Conservation (phyloP, 1,284 basidiomycete genomes). For the Sanghuangporus baumii region DNA sequence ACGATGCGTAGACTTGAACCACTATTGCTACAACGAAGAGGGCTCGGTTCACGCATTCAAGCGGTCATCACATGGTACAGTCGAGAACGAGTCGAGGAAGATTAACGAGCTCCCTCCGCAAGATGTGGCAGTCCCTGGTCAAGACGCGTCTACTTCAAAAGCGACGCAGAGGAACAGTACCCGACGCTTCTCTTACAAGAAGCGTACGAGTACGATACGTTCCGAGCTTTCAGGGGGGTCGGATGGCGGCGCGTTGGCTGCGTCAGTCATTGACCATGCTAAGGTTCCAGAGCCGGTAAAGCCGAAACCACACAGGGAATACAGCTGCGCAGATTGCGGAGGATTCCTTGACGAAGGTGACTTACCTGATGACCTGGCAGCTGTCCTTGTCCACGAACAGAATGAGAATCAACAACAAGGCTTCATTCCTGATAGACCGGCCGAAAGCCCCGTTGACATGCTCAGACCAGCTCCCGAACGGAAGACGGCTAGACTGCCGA, state of each 20-base stretch:
- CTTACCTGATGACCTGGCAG: not conserved
- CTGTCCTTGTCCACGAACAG: not conserved
- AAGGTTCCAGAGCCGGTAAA: not conserved
- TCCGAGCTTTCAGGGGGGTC: not conserved
- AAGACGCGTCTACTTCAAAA: not conserved
- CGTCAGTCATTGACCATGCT: not conserved
- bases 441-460: not conserved
- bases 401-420: not conserved
- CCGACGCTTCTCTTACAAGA: not conserved
- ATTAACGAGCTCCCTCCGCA: not conserved
- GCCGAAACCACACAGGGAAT: not conserved
- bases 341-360: not conserved
- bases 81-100: not conserved
- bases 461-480: not conserved
- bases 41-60: not conserved
- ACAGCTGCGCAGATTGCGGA: not conserved
- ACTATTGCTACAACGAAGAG: not conserved
- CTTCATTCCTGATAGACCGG: not conserved
- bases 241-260: not conserved
- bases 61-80: not conserved
- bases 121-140: not conserved
- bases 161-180: not conserved
- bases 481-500: not conserved
- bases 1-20: constrained; percentile 3
- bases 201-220: not conserved